Evolutionary conservation across 805 yeast genomes (phyloP).

Genomic region (Candida palmyrensis): DNA sequence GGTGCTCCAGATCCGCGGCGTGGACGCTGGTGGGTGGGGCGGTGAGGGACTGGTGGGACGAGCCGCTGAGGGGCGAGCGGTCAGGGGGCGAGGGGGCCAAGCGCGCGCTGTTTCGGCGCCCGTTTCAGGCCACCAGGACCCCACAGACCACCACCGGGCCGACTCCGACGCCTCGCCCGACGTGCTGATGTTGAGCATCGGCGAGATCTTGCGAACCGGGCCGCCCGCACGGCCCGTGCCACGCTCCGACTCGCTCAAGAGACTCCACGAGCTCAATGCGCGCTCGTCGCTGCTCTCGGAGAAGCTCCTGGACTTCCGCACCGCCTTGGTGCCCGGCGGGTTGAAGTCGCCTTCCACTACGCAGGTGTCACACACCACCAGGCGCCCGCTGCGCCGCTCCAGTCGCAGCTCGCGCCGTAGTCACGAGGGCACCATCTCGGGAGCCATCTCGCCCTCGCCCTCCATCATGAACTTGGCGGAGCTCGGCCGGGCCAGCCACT

Average conservation of each 20-base stretch:
- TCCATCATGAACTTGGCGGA: conserved; percentile 6
- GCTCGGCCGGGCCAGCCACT: too few relatives aligned
- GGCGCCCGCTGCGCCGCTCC: conserved; percentile 3
- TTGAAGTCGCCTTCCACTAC: conserved; percentile 21
- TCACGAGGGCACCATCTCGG: conserved; percentile 1
- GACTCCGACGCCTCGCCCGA: neutral
- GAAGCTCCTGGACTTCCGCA: conserved; percentile 6
- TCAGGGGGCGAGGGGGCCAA: too few relatives aligned
- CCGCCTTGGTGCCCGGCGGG: conserved; percentile 6
- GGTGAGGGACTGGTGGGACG: too few relatives aligned
- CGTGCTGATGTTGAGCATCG: conserved; percentile 6
- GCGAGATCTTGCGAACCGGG: conserved; percentile 8
- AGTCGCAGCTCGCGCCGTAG: conserved; percentile 3
- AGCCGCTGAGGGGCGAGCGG: too few relatives aligned
- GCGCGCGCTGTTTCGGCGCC: too few relatives aligned
- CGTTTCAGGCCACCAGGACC: neutral
- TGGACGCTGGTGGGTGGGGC: conserved; percentile 3
- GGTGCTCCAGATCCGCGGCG: conserved; percentile 4
- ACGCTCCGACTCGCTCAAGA: conserved; percentile 26
- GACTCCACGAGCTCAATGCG: conserved; percentile 24
- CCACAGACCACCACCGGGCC: neutral
- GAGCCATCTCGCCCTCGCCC: conserved; percentile 6
- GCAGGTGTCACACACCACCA: conserved; percentile 4
- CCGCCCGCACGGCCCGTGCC: conserved; percentile 8
- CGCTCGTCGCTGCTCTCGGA: conserved; percentile 12